Base-by-base conservation (phyloP, 2,329 filamentous ascomycete genomes). In the Ceratocystis cubensis region DNA sequence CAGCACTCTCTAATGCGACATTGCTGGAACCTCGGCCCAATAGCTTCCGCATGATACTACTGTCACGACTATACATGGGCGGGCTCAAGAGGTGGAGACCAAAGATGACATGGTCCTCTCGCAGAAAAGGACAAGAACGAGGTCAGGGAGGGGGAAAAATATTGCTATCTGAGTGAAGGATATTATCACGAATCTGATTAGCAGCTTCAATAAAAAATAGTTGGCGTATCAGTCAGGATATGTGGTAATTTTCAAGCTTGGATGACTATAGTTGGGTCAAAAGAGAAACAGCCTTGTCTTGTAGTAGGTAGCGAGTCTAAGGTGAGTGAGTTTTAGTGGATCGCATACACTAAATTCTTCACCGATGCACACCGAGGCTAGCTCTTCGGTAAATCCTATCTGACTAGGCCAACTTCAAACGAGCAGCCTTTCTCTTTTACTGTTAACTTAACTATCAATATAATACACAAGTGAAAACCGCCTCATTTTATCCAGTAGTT, bases 11-110 rank as follows among this genome's bases (percentile, higher is more conserved):
- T 67, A 77, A 73, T 53, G 77, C 74, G 69, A 79, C 76, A 69
- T 82, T 79, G 70, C 77, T 75, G 33, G 78, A 74, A 67, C 77
- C 75, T 71, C 82, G 82, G 73, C 82, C 82, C 41, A 85, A 79
- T 28, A 85, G 79, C 76, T 84, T 82, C 73, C 82, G 81, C 79
- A 85, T 83, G 69, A 83, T 82, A 74, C 77, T 81, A 69, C 78
- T 80, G 70, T 82, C 64, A 44, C 13, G 33, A 33, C 56, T 63
- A 46, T 66, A 48, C 65, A 66, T 66, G 61, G 56, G 30, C 61
- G 61, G 61, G 44, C 61, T 63, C 56, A 59, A 59, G 56, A 53
- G 22, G 48, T 28, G 33, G 28, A 30, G 33, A 28, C 56, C 25
- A 46, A 50, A 25, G 44, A 63, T 45, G 61, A 63, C 61, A 63